phyloP scores from a whole-genome alignment of 2,329 filamentous ascomycete genomes.

The Dactylonectria macrodidyma region DNA sequence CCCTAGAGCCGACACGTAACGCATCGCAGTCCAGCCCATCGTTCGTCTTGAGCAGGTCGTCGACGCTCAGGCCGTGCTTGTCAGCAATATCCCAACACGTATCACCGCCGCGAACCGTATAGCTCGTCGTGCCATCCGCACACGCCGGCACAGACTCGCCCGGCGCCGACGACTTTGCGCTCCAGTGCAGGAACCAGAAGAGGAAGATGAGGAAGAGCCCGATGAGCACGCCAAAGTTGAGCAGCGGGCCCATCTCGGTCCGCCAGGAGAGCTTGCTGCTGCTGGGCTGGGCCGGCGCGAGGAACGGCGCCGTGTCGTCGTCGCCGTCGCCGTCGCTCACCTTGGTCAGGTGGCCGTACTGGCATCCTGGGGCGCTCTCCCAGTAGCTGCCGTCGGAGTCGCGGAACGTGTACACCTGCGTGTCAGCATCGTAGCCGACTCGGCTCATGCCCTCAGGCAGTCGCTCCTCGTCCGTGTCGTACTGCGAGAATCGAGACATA shows the following conservation, averaged over 20 bases:
- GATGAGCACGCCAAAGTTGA: slow-evolving; percentile 71
- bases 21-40: slow-evolving; percentile 62
- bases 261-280: slow-evolving; percentile 62
- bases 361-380: slow-evolving; percentile 64
- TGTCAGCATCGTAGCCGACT: slow-evolving; percentile 71
- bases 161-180: slow-evolving; percentile 41
- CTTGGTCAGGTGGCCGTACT: slow-evolving; percentile 64
- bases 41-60: slow-evolving; percentile 63
- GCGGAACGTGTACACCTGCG: slow-evolving; percentile 66
- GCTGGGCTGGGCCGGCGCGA: slow-evolving; percentile 39
- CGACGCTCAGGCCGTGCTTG: slow-evolving; percentile 58
- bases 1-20: slow-evolving; percentile 57
- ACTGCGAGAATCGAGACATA: slow-evolving; percentile 61
- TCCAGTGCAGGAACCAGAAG: slow-evolving; percentile 62
- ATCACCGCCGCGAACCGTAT: slow-evolving; percentile 62
- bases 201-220: slow-evolving; percentile 65
- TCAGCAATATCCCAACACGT: slow-evolving; percentile 69
- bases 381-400: slow-evolving; percentile 64
- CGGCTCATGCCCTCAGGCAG: slow-evolving; percentile 69
- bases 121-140: slow-evolving; percentile 49
- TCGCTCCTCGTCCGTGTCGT: slow-evolving; percentile 65
- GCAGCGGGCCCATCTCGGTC: slow-evolving; percentile 66
- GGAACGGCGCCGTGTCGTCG: slow-evolving; percentile 52
- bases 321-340: slow-evolving; percentile 51
- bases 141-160: slow-evolving; percentile 44